Evolutionary conservation across 139 green algal genomes (phyloP).

Genomic region (Raphidocelis subcapitata): DNA sequence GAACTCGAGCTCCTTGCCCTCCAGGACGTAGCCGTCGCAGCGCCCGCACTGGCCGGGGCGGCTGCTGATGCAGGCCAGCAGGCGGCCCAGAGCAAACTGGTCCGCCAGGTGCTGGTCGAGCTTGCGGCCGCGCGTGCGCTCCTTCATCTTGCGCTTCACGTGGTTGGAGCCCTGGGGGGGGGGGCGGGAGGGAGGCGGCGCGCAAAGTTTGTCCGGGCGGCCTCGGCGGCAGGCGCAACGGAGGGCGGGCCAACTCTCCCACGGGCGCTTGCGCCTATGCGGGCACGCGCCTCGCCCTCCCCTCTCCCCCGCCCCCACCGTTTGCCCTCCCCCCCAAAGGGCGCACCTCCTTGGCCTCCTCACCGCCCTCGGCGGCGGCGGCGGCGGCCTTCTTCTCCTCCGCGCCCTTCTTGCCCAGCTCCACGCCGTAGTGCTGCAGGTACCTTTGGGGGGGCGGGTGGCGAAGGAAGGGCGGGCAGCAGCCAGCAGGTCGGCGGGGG

Average conservation of each 20-base stretch:
- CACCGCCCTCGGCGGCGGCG: slow-evolving; percentile 30
- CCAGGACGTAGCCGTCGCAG: slow-evolving; percentile 88
- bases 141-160: slow-evolving; percentile 85
- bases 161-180: slow-evolving; percentile 76
- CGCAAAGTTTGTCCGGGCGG: no score
- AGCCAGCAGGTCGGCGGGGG: no score
- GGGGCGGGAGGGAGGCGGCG: neutral
- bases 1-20: slow-evolving; percentile 93
- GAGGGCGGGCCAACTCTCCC: no score
- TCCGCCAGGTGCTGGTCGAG: slow-evolving; percentile 84
- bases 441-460: no score
- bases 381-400: slow-evolving; percentile 6
- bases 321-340: no score
- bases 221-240: no score
- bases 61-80: slow-evolving; percentile 80
- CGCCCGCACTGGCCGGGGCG: slow-evolving; percentile 82
- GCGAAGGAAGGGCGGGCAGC: no score
- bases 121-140: slow-evolving; percentile 60
- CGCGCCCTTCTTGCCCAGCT: slow-evolving; percentile 90
- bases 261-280: no score
- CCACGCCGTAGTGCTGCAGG: slow-evolving; percentile 93
- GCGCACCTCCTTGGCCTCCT: slow-evolving; percentile 41
- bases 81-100: slow-evolving; percentile 89
- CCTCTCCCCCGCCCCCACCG: no score
- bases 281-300: no score